These are phyloP conservation scores for Talaromyces proteolyticus DNA, from an alignment of 495 filamentous ascomycete genomes.

Conservation along the genomic window DNA sequence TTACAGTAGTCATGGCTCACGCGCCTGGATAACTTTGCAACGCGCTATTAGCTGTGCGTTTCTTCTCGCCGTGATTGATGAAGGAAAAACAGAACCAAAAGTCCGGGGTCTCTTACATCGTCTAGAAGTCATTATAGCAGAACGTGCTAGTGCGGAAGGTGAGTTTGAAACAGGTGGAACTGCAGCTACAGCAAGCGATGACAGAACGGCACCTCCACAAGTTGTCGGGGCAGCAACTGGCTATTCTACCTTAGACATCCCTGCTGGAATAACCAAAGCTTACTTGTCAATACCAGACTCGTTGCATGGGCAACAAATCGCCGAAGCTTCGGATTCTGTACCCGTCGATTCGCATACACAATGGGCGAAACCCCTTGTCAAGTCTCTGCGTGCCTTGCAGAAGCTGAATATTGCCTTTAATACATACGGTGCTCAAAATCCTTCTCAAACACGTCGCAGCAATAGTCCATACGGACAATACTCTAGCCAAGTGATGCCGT, in stretches of 20 bases:
- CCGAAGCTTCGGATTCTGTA: slow-evolving; percentile 19
- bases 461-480: not conserved
- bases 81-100: slow-evolving; percentile 22
- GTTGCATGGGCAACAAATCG: slow-evolving; percentile 16
- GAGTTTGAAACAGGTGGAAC: slow-evolving; percentile 5
- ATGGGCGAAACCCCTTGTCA: slow-evolving; percentile 41
- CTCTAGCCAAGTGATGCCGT: not conserved
- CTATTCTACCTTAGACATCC: slow-evolving; percentile 17
- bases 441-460: not conserved
- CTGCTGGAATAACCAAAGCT: slow-evolving; percentile 24
- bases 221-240: not conserved
- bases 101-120: slow-evolving; percentile 33
- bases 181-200: not conserved
- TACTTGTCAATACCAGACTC: slow-evolving; percentile 9
- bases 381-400: slow-evolving; percentile 39
- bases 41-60: slow-evolving; percentile 42
- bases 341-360: slow-evolving; percentile 33
- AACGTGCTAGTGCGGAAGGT: slow-evolving; percentile 35
- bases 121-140: slow-evolving; percentile 32
- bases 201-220: not conserved
- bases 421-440: slow-evolving; percentile 11
- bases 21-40: slow-evolving; percentile 44
- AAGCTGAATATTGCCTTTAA: slow-evolving; percentile 38
- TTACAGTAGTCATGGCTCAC: slow-evolving; percentile 33
- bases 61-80: slow-evolving; percentile 35